A percentile compares a stretch with the other conserved stretches of the same genome.
phyloP scores from a whole-genome alignment of 306 rosid species.

The Begonia peltatifolia region DNA sequence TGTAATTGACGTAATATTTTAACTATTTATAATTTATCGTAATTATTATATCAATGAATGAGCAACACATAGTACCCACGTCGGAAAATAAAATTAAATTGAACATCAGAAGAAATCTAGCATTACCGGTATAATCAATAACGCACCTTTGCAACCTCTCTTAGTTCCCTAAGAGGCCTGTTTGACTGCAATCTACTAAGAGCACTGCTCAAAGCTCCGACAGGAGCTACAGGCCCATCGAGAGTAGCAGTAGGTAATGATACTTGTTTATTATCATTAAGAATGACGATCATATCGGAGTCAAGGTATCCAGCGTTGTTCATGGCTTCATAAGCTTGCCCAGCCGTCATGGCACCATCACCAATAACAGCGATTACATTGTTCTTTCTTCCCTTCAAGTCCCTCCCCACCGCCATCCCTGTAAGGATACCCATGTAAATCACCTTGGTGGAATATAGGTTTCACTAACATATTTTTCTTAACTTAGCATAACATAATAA shows the following conservation, averaged over 20 bases:
- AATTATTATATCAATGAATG: neutral
- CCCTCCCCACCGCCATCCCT: constrained; percentile 99
- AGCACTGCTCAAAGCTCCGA: constrained; percentile 97
- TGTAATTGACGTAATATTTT: too few relatives aligned
- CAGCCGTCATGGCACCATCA: constrained; percentile 99
- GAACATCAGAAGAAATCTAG: too few relatives aligned
- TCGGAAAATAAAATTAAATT: too few relatives aligned
- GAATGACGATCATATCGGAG: constrained; percentile 94
- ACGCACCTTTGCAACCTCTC: constrained; percentile 97
- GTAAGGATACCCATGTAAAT: neutral
- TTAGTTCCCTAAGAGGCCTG: constrained; percentile 81
- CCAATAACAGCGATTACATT: constrained; percentile 81
- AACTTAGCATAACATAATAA: too few relatives aligned
- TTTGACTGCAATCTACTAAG: constrained; percentile 86
- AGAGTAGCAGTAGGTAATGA: constrained; percentile 90
- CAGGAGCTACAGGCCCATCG: constrained; percentile 83
- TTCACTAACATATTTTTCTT: too few relatives aligned
- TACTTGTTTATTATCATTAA: constrained; percentile 94
- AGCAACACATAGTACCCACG: too few relatives aligned
- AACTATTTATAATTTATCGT: neutral
- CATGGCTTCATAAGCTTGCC: constrained; percentile 99
- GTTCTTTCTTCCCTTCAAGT: constrained; percentile 66
- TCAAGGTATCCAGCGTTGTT: constrained; percentile 96
- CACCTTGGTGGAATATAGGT: too few relatives aligned
- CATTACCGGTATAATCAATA: too few relatives aligned